A percentile compares a stretch with the other conserved stretches of the same genome.
phyloP scores from a whole-genome alignment of 176 grass and related monocot species.

The Sorghum bicolor region DNA sequence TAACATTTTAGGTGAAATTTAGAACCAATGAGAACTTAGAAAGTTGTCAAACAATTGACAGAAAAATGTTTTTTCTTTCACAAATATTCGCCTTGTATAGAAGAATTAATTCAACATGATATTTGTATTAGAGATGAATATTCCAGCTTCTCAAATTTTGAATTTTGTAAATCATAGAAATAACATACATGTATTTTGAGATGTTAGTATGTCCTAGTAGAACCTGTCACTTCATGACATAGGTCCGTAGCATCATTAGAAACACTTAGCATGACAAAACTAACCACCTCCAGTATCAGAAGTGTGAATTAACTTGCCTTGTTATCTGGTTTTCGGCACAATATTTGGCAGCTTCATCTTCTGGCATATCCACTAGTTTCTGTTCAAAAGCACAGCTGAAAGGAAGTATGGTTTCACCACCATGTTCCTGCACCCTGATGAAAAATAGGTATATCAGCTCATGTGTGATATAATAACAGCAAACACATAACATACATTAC shows the following conservation, averaged over 20 bases:
- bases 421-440: constrained; percentile 92
- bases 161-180: background rate
- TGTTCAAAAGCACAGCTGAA: constrained; percentile 90
- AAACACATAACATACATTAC: background rate
- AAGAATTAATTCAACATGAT: background rate
- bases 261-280: background rate
- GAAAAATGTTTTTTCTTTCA: background rate
- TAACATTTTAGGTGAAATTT: constrained; percentile 17
- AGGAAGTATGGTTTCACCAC: constrained; percentile 90
- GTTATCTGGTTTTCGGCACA: constrained; percentile 73
- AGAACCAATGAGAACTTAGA: constrained; percentile 12
- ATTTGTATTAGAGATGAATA: background rate
- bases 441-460: background rate
- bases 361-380: constrained; percentile 87
- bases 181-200: background rate
- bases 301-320: constrained; percentile 42
- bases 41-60: background rate
- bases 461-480: background rate
- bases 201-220: background rate
- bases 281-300: background rate
- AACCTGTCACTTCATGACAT: background rate
- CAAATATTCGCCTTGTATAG: background rate
- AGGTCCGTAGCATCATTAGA: background rate
- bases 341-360: constrained; percentile 98
- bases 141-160: background rate